Evolutionary conservation across 371 early-diverging fungal species (phyloP).

Genomic region (Saksenaea vasiformis): DNA sequence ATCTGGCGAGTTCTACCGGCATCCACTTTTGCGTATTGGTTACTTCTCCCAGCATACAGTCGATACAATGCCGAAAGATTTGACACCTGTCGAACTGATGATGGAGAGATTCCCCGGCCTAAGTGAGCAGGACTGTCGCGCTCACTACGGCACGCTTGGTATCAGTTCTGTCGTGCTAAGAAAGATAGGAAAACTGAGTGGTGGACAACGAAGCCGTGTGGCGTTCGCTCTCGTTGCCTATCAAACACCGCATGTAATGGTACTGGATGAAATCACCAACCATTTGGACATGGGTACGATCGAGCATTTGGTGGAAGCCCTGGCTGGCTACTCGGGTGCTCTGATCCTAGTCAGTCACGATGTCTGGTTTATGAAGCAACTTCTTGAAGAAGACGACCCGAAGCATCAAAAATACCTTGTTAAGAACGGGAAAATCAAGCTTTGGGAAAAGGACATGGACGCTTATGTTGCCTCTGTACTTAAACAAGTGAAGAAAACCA

Average conservation of each 20-base stretch:
- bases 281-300: slow-evolving; percentile 80
- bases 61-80: slow-evolving; percentile 57
- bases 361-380: slow-evolving; percentile 67
- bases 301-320: slow-evolving; percentile 61
- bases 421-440: slow-evolving; percentile 33
- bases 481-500: slow-evolving; percentile 24
- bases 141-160: slow-evolving; percentile 70
- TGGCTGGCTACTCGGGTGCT: slow-evolving; percentile 63
- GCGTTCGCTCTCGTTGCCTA: slow-evolving; percentile 70
- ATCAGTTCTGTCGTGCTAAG: slow-evolving; percentile 51
- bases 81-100: slow-evolving; percentile 50
- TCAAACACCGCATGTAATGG: slow-evolving; percentile 71
- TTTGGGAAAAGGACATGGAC: slow-evolving; percentile 51
- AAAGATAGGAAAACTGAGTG: slow-evolving; percentile 60
- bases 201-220: slow-evolving; percentile 80
- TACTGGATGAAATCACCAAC: slow-evolving; percentile 88
- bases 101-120: slow-evolving; percentile 45
- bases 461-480: slow-evolving; percentile 41
- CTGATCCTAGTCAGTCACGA: slow-evolving; percentile 77
- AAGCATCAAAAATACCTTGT: slow-evolving; percentile 37
- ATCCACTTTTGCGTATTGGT: slow-evolving; percentile 64
- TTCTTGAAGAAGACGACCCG: slow-evolving; percentile 47
- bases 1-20: slow-evolving; percentile 58
- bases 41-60: slow-evolving; percentile 86
- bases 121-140: slow-evolving; percentile 59